Evolutionary conservation across 352 stramenopile species (phyloP), one percentile per base, ranked within the genome.

Genomic region (Pythium volutum): DNA sequence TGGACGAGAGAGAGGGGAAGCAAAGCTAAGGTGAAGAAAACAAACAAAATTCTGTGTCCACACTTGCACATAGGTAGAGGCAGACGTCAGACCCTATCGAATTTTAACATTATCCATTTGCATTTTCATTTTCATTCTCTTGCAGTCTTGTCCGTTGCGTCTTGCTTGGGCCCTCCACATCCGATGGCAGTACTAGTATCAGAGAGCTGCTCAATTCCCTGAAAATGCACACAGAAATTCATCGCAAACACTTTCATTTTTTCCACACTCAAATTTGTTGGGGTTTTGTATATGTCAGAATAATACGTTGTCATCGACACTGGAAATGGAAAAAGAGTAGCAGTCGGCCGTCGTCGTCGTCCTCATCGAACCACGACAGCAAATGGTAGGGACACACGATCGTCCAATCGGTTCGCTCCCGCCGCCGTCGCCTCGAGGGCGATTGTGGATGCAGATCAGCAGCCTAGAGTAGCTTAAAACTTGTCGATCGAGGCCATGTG

Each of bases 401-500:
- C 31, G 38, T 47, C 31, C 16, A 29, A 47, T 18, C 50, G 50
- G 50, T 57, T 57, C 50, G n/a, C 50, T 47, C 50, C 50, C 50
- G 50, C 50, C 10, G 34, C 36, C 27, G 18, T 57, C 47, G 50
- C 50, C 26, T 29, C 31, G 14, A 5, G 31, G 50, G n/a, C n/a
- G n/a, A n/a, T 22, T 7, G 31, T 33, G 38, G 22, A 18, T 49
- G 31, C 22, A 59, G 6, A 12, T 23, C 52, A 59, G 9, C 23
- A 50, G 18, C 4, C n/a, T 20, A 23, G 22, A 46, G 34, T 15
- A 33, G 50, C 43, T 69, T 76, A 79, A 55, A 71, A 73, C 55
- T 80, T 80, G 74, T 83, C 74, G 53, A 80, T 60, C 29, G 69
- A 66, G 47, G 61, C 63, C 74, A 83, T 83, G 74, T 77, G 72